Conservation (phyloP, 345 rosid genomes). For the Syzygium aromaticum region DNA sequence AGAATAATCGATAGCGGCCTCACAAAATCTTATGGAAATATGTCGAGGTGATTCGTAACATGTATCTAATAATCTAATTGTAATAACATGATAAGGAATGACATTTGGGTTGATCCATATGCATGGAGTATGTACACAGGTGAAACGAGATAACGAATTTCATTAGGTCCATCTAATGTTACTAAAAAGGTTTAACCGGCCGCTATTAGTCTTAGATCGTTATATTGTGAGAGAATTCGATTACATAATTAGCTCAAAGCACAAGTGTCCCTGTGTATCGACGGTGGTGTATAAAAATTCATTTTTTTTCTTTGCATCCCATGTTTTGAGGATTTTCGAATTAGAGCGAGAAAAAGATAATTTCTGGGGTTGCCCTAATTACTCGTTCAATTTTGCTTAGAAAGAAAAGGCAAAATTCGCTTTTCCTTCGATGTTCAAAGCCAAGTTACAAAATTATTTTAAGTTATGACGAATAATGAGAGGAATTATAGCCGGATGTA, state of each 20-base stretch:
- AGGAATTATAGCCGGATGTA: background rate
- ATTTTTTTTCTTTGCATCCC: background rate
- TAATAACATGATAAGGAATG: too few relatives aligned
- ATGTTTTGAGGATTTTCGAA: background rate
- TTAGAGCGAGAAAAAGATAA: background rate
- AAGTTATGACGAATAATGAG: background rate
- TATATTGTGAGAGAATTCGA: too few relatives aligned
- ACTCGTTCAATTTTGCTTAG: fast-evolving
- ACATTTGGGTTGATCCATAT: background rate
- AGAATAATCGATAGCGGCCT: too few relatives aligned
- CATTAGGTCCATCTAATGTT: too few relatives aligned
- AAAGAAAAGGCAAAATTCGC: background rate
- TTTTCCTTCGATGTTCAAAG: background rate
- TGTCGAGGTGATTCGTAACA: background rate
- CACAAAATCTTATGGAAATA: background rate
- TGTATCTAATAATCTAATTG: background rate
- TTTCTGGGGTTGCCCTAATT: background rate
- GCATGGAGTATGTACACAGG: fast-evolving
- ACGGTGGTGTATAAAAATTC: background rate
- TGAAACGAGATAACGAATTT: background rate
- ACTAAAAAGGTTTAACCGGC: fast-evolving
- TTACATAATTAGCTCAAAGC: background rate
- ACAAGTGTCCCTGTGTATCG: background rate
- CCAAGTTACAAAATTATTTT: background rate
- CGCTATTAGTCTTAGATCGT: background rate